Conservation (phyloP, 371 early-diverging fungal genomes). For the Mortierella sp. region DNA sequence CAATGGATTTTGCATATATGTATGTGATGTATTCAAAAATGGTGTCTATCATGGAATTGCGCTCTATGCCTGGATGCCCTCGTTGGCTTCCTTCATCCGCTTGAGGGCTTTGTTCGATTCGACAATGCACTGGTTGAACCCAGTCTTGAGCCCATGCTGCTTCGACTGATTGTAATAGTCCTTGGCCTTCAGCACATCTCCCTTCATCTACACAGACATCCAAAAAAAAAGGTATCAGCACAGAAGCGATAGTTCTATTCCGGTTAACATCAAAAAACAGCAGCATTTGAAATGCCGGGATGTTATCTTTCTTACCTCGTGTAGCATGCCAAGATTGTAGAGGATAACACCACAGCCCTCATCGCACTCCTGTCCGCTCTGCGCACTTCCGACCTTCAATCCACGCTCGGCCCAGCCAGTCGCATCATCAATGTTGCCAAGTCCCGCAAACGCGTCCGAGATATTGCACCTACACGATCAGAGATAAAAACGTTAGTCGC, state of each 20-base stretch:
- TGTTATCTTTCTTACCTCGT: slow-evolving; percentile 62
- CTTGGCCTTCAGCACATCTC: slow-evolving; percentile 44
- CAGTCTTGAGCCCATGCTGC: slow-evolving; percentile 52
- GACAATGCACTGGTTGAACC: slow-evolving; percentile 48
- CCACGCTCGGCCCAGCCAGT: slow-evolving; percentile 72
- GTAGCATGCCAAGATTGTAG: slow-evolving; percentile 73
- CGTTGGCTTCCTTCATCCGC: slow-evolving; percentile 45
- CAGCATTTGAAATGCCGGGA: too few relatives aligned
- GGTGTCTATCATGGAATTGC: too few relatives aligned
- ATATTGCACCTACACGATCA: slow-evolving; percentile 66
- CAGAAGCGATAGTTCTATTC: background rate
- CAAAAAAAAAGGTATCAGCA: background rate
- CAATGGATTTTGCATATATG: too few relatives aligned
- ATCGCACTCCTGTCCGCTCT: slow-evolving; percentile 67
- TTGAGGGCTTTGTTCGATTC: slow-evolving; percentile 58
- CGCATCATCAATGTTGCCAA: slow-evolving; percentile 69
- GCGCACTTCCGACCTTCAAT: slow-evolving; percentile 60
- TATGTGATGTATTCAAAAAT: too few relatives aligned
- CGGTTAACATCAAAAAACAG: background rate
- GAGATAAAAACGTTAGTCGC: background rate
- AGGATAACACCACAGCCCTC: slow-evolving; percentile 71
- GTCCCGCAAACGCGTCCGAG: slow-evolving; percentile 68
- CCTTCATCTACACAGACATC: slow-evolving; percentile 38
- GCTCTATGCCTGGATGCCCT: slow-evolving; percentile 26
- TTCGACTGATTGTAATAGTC: slow-evolving; percentile 56